These are phyloP conservation scores for Yamadazyma nakazawae DNA, from an alignment of 805 yeast species.

Conservation along the genomic window DNA sequence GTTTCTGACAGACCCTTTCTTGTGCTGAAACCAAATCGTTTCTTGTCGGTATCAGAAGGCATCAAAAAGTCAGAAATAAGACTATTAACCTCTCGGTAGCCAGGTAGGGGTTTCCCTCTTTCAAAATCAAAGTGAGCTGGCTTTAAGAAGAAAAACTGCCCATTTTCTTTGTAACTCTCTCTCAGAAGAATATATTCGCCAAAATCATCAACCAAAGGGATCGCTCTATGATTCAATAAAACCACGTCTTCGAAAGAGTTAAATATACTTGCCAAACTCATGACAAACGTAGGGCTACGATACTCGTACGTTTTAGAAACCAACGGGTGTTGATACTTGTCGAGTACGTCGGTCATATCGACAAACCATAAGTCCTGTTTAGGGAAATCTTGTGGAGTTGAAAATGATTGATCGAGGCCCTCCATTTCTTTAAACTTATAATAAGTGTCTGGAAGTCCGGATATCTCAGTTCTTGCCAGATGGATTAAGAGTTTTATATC, in stretches of 20 bases:
- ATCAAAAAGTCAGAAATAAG: slow-evolving; percentile 20
- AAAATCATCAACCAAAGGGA: slow-evolving; percentile 22
- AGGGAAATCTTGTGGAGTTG: slow-evolving; percentile 14
- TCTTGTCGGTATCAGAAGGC: slow-evolving; percentile 19
- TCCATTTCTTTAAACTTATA: slow-evolving; percentile 2
- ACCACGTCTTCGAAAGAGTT: slow-evolving; percentile 31
- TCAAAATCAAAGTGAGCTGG: slow-evolving; percentile 21
- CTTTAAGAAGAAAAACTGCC: slow-evolving; percentile 26
- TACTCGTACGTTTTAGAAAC: slow-evolving; percentile 8
- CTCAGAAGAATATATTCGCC: slow-evolving; percentile 17
- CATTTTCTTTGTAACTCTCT: slow-evolving; percentile 19
- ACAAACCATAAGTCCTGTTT: slow-evolving; percentile 28
- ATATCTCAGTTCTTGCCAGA: slow-evolving; percentile 17
- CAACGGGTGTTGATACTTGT: slow-evolving; percentile 15
- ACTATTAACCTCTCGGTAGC: slow-evolving; percentile 28
- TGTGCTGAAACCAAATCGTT: slow-evolving; percentile 17
- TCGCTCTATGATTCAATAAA: slow-evolving; percentile 24
- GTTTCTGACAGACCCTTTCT: slow-evolving; percentile 12
- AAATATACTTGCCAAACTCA: slow-evolving; percentile 26
- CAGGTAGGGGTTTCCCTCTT: slow-evolving; percentile 21
- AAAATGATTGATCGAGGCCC: slow-evolving; percentile 1
- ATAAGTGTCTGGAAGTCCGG: slow-evolving; percentile 14
- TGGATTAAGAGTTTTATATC: slow-evolving; percentile 14
- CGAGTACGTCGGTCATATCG: slow-evolving; percentile 19
- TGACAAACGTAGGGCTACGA: slow-evolving; percentile 16